Percentiles rank a stretch among this genome's conserved stretches.
Evolutionary conservation across 2,329 filamentous ascomycete genomes (phyloP).

Genomic region (Trichothecium sympodiale): DNA sequence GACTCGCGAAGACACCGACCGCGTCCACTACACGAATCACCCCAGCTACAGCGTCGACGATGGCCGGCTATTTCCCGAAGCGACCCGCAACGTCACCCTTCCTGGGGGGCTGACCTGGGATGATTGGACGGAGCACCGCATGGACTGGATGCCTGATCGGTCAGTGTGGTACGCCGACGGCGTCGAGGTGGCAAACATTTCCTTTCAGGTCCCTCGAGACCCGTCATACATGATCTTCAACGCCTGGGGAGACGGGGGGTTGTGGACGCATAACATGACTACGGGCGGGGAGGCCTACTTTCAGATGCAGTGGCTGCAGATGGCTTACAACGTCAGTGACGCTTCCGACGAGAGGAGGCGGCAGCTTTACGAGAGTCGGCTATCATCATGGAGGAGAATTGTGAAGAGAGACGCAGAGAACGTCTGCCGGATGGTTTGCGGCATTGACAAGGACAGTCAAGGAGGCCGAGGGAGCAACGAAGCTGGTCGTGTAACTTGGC

Average conservation of each 20-base stretch:
- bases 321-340: conserved; percentile 34
- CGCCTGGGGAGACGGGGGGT: conserved; percentile 46
- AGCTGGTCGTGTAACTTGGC: no score
- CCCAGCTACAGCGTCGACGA: conserved; percentile 33
- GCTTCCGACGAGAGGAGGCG: neutral
- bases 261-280: conserved; percentile 46
- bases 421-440: conserved; percentile 24
- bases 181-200: conserved; percentile 33
- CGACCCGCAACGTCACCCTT: conserved; percentile 26
- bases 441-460: conserved; percentile 14
- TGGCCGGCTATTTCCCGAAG: conserved; percentile 17
- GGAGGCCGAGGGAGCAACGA: no score
- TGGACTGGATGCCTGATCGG: conserved; percentile 44
- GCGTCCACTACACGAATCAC: conserved; percentile 48
- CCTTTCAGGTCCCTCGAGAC: conserved; percentile 42
- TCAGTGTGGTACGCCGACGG: conserved; percentile 45
- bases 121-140: conserved; percentile 43
- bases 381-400: no score
- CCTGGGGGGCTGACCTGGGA: conserved; percentile 32
- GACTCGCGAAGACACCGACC: conserved; percentile 27
- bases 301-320: conserved; percentile 50
- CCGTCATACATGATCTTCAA: conserved; percentile 41
- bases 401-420: no score
- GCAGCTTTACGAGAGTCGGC: no score
- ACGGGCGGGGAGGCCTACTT: conserved; percentile 36